Base-by-base conservation (phyloP, 2,329 filamentous ascomycete genomes). In the Zasmidium citrigriseum region DNA sequence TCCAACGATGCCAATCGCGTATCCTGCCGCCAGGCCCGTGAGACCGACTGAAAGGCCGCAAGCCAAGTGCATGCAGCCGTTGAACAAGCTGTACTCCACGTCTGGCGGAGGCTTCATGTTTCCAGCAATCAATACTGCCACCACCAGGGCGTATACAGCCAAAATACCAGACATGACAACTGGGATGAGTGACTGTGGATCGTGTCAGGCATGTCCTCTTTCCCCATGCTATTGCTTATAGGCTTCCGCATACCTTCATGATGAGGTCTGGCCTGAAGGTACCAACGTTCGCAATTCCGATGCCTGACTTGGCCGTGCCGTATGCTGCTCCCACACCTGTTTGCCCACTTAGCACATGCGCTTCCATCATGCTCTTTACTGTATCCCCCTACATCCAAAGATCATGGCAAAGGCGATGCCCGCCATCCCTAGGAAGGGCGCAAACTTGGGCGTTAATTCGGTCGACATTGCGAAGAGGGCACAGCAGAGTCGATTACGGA, bases 121-220 rank as follows among this genome's bases (percentile, higher is more conserved):
- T 76, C 91, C 89, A 56, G 92, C 91, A 75, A 99, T 99, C 67
- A 99, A 86, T 72, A 99, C 95, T 18, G 93, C 90, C 68, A 99
- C 93, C 71, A 99, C 95, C 68, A 99, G 89, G 52, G 93, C 91
- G 80, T 99, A 99, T 67, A 99, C 95, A 58, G 95, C 95, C 72
- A 99, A 91, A 74, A 99, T 99, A 86, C 95, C 95, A 69, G 95
- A 96, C 95, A 99, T 99, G 81, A 99, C 88, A 66, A 95, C 90
- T 63, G 90, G 90, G 67, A 93, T 93, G 54, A 93, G 80, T 57
- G 89, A 93, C 89, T 92, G 68, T 29, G 23, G 24, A 18, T 49
- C 21, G 10, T 27, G 59, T 74, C 61, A 73, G 69, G 44, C 21
- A 22, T 18, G 12, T 46, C 54, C 14, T 49, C 23, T 22, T 18